Conservation (phyloP, 106 monocot species). For the Allium fistulosum region DNA sequence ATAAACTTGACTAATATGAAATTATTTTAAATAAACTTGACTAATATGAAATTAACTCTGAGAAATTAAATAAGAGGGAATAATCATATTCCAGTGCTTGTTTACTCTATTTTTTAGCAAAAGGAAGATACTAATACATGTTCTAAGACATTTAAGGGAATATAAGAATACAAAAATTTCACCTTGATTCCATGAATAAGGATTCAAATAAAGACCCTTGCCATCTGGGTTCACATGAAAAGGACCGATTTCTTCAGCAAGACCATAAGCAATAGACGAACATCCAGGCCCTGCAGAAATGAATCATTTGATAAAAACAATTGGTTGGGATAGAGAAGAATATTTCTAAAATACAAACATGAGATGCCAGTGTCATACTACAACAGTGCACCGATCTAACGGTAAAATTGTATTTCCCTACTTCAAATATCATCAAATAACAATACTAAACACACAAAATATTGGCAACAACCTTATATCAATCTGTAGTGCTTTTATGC, state of each 20-base stretch:
- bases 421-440: background rate
- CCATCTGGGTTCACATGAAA: constrained; percentile 90
- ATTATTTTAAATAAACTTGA: background rate
- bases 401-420: background rate
- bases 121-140: too few relatives aligned
- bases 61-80: too few relatives aligned
- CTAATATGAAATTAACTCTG: background rate
- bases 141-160: too few relatives aligned
- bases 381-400: background rate
- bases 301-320: too few relatives aligned
- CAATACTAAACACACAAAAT: background rate
- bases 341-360: background rate
- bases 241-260: constrained; percentile 94
- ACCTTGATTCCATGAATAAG: constrained; percentile 97
- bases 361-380: background rate
- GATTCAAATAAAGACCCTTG: constrained; percentile 71
- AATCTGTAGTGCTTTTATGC: too few relatives aligned
- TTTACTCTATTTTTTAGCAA: too few relatives aligned
- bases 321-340: background rate
- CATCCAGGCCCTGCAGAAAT: constrained; percentile 71
- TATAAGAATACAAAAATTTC: background rate
- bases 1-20: background rate
- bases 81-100: too few relatives aligned
- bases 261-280: constrained; percentile 85
- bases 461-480: background rate